A percentile compares a stretch with the other conserved stretches of the same genome.
Conservation (phyloP, 208 protist species). For the Leishmania mexicana region DNA sequence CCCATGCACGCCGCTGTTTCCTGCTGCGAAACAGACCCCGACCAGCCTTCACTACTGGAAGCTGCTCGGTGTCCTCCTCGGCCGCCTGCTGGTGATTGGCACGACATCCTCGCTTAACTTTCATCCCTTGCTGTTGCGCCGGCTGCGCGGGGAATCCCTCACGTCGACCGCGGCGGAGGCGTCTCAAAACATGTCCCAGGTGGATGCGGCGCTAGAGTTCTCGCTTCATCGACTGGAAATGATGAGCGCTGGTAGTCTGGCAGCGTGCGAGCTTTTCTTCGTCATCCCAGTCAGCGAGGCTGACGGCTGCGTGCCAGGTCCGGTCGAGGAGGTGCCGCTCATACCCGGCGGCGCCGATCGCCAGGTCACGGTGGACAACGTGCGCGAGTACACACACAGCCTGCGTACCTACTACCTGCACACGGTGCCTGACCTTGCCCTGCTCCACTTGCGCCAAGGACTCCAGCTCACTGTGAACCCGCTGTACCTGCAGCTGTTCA, state of each 20-base stretch:
- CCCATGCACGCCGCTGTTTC: constrained; percentile 33
- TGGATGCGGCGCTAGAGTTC: constrained; percentile 55
- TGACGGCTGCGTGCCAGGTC: constrained; percentile 11
- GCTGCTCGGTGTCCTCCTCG: constrained; percentile 67
- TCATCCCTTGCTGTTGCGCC: constrained; percentile 60
- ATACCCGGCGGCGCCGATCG: constrained; percentile 17
- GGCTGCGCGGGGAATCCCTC: constrained; percentile 44
- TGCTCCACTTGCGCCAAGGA: constrained; percentile 53
- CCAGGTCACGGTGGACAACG: constrained; percentile 43
- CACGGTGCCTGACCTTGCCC: constrained; percentile 25
- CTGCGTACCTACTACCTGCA: constrained; percentile 55
- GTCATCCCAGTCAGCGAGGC: constrained; percentile 44
- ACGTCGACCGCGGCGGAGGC: constrained; percentile 1
- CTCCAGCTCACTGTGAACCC: constrained; percentile 53
- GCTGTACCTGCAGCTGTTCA: constrained; percentile 64
- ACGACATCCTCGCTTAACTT: constrained; percentile 54
- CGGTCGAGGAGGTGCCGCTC: constrained; percentile 23
- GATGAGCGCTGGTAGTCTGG: constrained; percentile 45
- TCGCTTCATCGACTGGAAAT: constrained; percentile 37
- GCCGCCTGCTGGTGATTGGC: constrained; percentile 61
- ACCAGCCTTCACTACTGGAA: constrained; percentile 59
- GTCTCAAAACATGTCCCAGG: constrained; percentile 30
- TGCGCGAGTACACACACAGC: constrained; percentile 41
- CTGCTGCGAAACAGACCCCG: constrained; percentile 29
- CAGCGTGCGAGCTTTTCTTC: constrained; percentile 57